phyloP scores from a whole-genome alignment of 2,329 filamentous ascomycete genomes.

The Byssochlamys sp. region DNA sequence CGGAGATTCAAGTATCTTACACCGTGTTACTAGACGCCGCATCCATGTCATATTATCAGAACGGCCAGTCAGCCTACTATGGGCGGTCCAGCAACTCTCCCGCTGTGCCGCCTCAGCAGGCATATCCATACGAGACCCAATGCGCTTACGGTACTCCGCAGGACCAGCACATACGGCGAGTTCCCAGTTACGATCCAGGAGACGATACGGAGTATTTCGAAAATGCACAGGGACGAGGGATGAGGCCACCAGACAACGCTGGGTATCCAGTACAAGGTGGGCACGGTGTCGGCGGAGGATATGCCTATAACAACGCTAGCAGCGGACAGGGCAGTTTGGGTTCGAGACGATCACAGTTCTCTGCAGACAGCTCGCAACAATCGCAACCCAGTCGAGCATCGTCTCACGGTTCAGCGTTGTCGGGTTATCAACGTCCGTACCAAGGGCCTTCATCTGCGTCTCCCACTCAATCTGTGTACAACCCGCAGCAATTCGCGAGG shows the following conservation, averaged over 20 bases:
- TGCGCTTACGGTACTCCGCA: slow-evolving; percentile 36
- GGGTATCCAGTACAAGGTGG: slow-evolving; percentile 26
- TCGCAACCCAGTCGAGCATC: slow-evolving; percentile 30
- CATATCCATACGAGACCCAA: slow-evolving; percentile 15
- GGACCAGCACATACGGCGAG: slow-evolving; percentile 40
- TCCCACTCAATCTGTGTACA: slow-evolving; percentile 47
- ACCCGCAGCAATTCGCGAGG: slow-evolving; percentile 52
- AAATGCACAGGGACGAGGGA: slow-evolving; percentile 15
- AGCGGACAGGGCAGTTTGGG: slow-evolving; percentile 22
- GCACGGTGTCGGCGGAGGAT: slow-evolving; percentile 30
- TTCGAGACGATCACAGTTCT: slow-evolving; percentile 27
- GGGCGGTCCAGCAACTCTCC: slow-evolving; percentile 23
- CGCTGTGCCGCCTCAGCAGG: slow-evolving; percentile 16
- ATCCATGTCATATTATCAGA: slow-evolving; percentile 48
- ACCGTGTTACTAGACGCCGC: background rate
- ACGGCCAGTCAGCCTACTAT: slow-evolving; percentile 42
- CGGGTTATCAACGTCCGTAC: slow-evolving; percentile 45
- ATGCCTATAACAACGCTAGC: slow-evolving; percentile 14
- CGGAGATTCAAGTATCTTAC: background rate
- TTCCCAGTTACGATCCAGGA: slow-evolving; percentile 65
- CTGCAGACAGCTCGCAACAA: slow-evolving; percentile 23
- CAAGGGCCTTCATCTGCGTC: slow-evolving; percentile 27
- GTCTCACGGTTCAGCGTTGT: slow-evolving; percentile 33
- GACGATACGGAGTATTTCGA: slow-evolving; percentile 55
- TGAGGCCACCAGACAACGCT: slow-evolving; percentile 26